phyloP scores from a whole-genome alignment of 805 yeast species.

The fission yeast (Schizosaccharomyces pombe) region DNA sequence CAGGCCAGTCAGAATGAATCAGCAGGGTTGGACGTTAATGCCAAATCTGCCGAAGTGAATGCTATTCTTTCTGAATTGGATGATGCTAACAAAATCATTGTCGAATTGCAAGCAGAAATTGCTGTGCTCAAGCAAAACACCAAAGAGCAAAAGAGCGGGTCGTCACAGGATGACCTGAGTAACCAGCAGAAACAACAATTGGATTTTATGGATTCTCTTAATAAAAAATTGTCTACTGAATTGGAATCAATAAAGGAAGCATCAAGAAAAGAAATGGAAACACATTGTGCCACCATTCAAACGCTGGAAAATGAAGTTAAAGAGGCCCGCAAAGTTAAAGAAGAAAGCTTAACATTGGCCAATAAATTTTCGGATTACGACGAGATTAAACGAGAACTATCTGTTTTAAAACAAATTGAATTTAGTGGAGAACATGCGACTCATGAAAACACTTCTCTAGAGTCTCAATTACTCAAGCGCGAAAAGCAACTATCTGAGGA shows the following conservation, averaged over 20 bases:
- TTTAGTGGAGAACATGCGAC: constrained; percentile 13
- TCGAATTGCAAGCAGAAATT: background rate
- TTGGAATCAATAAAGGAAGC: background rate
- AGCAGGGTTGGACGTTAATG: constrained; percentile 5
- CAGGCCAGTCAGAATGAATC: constrained; percentile 10
- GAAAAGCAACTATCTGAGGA: constrained; percentile 12
- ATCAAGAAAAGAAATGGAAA: background rate
- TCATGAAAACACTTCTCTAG: constrained; percentile 15
- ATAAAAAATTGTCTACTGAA: constrained; percentile 1
- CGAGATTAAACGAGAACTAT: constrained; percentile 54
- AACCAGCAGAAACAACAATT: background rate
- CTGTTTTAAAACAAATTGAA: constrained; percentile 31
- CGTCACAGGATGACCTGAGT: background rate
- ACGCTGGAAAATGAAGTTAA: constrained; percentile 8
- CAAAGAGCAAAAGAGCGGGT: background rate
- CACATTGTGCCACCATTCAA: no score
- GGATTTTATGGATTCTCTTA: background rate
- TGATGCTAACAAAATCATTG: background rate
- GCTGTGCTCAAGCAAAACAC: background rate
- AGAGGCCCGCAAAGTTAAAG: constrained; percentile 28
- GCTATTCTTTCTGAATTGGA: background rate
- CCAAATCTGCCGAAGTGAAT: background rate
- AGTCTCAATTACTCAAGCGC: constrained; percentile 3
- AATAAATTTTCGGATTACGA: constrained; percentile 45
- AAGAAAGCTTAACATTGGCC: constrained; percentile 26